Percentiles rank a stretch among this genome's conserved stretches.
Evolutionary conservation across 345 rosid genomes (phyloP).

Genomic region (Jatropha curcas): DNA sequence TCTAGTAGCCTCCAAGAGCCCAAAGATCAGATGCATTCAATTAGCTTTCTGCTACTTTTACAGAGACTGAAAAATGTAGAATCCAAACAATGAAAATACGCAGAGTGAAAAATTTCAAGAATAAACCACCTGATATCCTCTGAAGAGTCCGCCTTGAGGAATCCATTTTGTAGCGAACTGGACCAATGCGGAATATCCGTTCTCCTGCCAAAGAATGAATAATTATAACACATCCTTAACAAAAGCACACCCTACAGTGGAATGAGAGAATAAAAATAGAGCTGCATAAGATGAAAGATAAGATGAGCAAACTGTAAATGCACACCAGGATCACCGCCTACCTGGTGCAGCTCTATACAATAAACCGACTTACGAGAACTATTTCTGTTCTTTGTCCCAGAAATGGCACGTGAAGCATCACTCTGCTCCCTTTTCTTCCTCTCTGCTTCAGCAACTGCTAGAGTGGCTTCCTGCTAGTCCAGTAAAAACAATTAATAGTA

Average conservation of each 20-base stretch:
- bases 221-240: conserved; percentile 10
- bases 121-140: conserved; percentile 65
- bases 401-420: conserved; percentile 31
- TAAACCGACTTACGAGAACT: conserved; percentile 50
- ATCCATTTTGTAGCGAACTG: conserved; percentile 85
- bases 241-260: not conserved
- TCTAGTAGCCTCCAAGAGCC: not conserved
- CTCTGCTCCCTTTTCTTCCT: conserved; percentile 64
- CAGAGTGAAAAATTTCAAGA: conserved; percentile 8
- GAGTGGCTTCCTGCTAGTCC: conserved; percentile 71
- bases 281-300: not conserved
- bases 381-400: conserved; percentile 44
- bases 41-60: no score
- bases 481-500: conserved; percentile 10
- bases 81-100: not conserved
- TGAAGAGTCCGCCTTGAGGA: conserved; percentile 87
- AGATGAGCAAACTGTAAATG: not conserved
- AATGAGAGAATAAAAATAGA: not conserved
- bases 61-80: not conserved
- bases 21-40: conserved; percentile 5
- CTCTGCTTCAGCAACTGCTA: conserved; percentile 82
- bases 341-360: conserved; percentile 23
- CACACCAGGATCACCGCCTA: conserved; percentile 21
- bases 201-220: conserved; percentile 49
- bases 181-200: conserved; percentile 81